These are phyloP conservation scores for Stemphylium beticola DNA, from an alignment of 2,329 filamentous ascomycete genomes.

Conservation along the genomic window DNA sequence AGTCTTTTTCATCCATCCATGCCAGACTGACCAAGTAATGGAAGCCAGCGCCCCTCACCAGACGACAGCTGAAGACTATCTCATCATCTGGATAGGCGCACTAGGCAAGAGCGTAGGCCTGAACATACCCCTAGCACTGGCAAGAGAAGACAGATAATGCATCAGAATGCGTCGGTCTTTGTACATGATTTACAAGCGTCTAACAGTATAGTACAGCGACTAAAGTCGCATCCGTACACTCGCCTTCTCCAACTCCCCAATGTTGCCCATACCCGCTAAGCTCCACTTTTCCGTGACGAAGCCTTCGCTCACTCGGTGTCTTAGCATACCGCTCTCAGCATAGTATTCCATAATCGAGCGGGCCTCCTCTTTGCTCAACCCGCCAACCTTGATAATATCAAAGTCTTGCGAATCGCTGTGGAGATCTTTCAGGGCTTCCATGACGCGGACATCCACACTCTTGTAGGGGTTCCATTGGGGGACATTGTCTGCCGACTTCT, in stretches of 20 bases:
- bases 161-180: background rate
- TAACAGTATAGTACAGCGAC: constrained; percentile 26
- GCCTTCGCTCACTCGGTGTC: constrained; percentile 71
- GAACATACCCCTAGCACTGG: constrained; percentile 73
- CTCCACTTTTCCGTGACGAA: constrained; percentile 84
- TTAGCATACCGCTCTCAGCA: constrained; percentile 81
- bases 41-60: constrained; percentile 53
- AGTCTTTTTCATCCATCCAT: constrained; percentile 91
- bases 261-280: constrained; percentile 77
- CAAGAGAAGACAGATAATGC: background rate
- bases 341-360: constrained; percentile 90
- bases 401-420: constrained; percentile 40
- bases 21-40: constrained; percentile 84
- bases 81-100: constrained; percentile 88
- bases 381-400: constrained; percentile 64
- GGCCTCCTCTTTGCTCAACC: constrained; percentile 76
- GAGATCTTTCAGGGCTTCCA: constrained; percentile 54
- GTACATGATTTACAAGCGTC: constrained; percentile 28
- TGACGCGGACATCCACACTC: constrained; percentile 59
- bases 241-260: constrained; percentile 84
- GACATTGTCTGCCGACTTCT: constrained; percentile 41
- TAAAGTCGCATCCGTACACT: constrained; percentile 51
- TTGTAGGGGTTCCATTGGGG: constrained; percentile 60
- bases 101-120: constrained; percentile 82
- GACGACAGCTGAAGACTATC: constrained; percentile 67